phyloP scores from a whole-genome alignment of 345 rosid species.

The Arabidopsis suecica region DNA sequence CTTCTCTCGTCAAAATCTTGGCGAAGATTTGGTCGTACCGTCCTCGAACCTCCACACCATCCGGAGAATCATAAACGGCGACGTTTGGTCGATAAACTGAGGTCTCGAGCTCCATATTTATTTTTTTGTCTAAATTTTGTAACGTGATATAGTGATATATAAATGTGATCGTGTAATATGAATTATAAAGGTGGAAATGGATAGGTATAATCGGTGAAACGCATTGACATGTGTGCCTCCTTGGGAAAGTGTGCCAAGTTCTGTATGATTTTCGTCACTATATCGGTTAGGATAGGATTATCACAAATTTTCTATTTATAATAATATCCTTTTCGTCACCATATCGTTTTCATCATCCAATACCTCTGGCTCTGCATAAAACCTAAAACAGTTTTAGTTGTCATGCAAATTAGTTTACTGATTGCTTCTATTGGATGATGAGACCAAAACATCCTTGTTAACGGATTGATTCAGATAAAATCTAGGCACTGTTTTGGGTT shows the following conservation, averaged over 20 bases:
- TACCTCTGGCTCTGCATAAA: too few species aligned
- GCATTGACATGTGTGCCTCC: constrained; percentile 45
- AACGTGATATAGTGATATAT: constrained; percentile 5
- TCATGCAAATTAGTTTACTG: too few species aligned
- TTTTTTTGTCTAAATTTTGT: background rate
- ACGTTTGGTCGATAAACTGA: constrained; percentile 39
- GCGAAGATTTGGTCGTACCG: constrained; percentile 68
- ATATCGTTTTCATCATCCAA: too few species aligned
- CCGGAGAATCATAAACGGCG: constrained; percentile 59
- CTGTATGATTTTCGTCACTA: constrained; percentile 41
- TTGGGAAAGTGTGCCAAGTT: constrained; percentile 42
- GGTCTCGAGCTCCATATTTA: constrained; percentile 39
- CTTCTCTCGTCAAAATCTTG: constrained; percentile 70
- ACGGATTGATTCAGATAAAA: too few species aligned
- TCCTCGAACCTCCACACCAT: constrained; percentile 82
- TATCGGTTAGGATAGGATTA: constrained; percentile 35
- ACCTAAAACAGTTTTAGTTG: too few species aligned
- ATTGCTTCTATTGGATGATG: too few species aligned
- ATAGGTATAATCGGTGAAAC: constrained; percentile 26
- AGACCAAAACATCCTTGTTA: too few species aligned
- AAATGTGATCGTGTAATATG: constrained; percentile 1
- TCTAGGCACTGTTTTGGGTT: too few species aligned
- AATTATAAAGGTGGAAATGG: constrained; percentile 42
- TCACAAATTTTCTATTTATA: constrained; percentile 11
- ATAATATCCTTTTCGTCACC: background rate